Evolutionary conservation across 805 yeast genomes (phyloP).

Genomic region (Saccharomycopsis fermentans): DNA sequence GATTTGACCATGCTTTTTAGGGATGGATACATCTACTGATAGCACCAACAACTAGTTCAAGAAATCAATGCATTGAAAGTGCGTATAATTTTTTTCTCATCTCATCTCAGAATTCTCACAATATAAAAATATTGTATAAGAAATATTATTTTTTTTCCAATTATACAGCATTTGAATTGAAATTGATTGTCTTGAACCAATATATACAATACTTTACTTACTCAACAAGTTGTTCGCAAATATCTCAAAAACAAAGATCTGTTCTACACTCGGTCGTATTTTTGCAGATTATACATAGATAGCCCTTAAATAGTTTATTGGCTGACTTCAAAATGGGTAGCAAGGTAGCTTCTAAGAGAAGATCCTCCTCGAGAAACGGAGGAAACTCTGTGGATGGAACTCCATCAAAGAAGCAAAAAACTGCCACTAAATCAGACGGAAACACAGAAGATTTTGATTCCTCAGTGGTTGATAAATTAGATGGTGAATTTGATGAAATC

Average conservation of each 20-base stretch:
- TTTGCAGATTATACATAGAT: neutral
- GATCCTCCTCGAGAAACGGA: slow-evolving; percentile 1
- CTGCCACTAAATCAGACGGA: neutral
- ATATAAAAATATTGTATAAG: neutral
- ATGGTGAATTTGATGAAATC: neutral
- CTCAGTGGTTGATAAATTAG: neutral
- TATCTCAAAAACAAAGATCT: too few relatives aligned
- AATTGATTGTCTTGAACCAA: too few relatives aligned
- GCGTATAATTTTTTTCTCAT: neutral
- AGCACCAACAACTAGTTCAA: too few relatives aligned
- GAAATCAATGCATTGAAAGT: too few relatives aligned
- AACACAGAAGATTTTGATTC: neutral
- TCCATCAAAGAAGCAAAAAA: neutral
- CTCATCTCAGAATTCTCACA: neutral
- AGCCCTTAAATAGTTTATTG: neutral
- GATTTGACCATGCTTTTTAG: too few relatives aligned
- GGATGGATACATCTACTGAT: too few relatives aligned
- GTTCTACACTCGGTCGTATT: neutral
- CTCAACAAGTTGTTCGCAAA: too few relatives aligned
- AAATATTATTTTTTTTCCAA: neutral
- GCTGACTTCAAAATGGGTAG: neutral
- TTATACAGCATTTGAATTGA: too few relatives aligned
- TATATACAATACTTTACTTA: too few relatives aligned
- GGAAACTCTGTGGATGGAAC: neutral
- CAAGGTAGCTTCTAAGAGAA: slow-evolving; percentile 5